Evolutionary conservation across 768 basidiomycete species (phyloP).

Genomic region (Nevesoporus exiguus): DNA sequence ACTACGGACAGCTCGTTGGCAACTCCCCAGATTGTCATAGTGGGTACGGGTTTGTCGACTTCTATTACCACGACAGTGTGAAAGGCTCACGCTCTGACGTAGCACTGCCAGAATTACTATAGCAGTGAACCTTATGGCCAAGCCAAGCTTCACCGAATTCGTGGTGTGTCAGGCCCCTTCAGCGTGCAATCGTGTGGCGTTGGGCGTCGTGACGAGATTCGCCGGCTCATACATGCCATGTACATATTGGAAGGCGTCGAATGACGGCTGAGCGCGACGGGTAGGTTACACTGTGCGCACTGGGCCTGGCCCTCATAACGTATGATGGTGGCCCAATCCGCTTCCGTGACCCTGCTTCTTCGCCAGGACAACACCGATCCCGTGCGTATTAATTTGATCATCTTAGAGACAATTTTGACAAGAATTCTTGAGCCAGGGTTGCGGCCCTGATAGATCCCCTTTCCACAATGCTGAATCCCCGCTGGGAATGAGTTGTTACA

Average conservation of each 20-base stretch:
- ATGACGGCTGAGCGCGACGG: background rate
- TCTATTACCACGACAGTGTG: background rate
- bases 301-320: too few species aligned
- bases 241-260: background rate
- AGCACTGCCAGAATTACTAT: background rate
- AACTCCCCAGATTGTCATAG: too few species aligned
- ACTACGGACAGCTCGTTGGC: background rate
- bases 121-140: slow-evolving; percentile 2
- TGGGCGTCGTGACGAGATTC: background rate
- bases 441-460: background rate
- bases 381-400: background rate
- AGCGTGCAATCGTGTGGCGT: too few species aligned
- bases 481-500: background rate
- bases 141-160: slow-evolving; percentile 26
- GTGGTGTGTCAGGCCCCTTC: too few species aligned
- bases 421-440: background rate
- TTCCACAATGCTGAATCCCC: background rate
- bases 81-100: too few species aligned
- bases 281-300: background rate
- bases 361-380: slow-evolving; percentile 3
- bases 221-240: background rate
- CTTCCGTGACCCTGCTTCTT: background rate
- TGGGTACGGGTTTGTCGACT: too few species aligned
- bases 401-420: background rate
- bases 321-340: background rate